Conservation (phyloP, 805 yeast genomes). For the Myxozyma vanderwaltii region DNA sequence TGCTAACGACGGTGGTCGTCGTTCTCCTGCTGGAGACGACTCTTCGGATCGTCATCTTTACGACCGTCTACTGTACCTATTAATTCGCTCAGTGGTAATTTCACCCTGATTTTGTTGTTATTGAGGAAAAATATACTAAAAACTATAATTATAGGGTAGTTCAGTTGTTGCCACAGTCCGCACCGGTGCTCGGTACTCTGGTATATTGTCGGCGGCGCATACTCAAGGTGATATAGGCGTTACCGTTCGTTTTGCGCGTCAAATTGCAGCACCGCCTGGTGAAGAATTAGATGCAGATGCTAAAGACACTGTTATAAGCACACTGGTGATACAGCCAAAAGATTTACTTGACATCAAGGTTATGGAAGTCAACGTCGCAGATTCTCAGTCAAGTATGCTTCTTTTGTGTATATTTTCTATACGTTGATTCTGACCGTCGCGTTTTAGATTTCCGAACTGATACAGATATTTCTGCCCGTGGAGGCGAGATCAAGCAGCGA, state of each 20-base stretch:
- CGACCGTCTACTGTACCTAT: conserved; percentile 58
- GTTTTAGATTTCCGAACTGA: conserved; percentile 71
- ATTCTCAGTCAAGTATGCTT: conserved; percentile 31
- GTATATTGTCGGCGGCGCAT: conserved; percentile 55
- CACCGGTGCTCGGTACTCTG: conserved; percentile 62
- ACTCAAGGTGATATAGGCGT: conserved; percentile 56
- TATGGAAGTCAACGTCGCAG: conserved; percentile 45
- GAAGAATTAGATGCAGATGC: conserved; percentile 44
- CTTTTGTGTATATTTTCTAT: conserved; percentile 9
- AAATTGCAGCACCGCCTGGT: conserved; percentile 44
- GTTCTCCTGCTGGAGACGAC: conserved; percentile 34
- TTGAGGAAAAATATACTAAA: neutral
- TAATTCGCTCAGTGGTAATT: conserved; percentile 56
- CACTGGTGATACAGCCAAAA: conserved; percentile 51
- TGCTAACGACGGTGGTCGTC: conserved; percentile 10
- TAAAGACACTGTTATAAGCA: conserved; percentile 47
- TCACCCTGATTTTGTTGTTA: neutral
- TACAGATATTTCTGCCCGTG: conserved; percentile 69
- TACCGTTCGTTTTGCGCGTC: conserved; percentile 55
- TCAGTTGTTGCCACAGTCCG: conserved; percentile 59
- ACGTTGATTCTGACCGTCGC: conserved; percentile 13
- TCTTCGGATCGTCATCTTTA: conserved; percentile 46
- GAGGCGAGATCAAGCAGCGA: conserved; percentile 55
- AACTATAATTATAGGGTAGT: conserved; percentile 44
- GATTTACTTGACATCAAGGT: conserved; percentile 57